These are phyloP conservation scores for Cocos nucifera DNA, from an alignment of 176 grass and related monocot genomes.

Conservation along the genomic window DNA sequence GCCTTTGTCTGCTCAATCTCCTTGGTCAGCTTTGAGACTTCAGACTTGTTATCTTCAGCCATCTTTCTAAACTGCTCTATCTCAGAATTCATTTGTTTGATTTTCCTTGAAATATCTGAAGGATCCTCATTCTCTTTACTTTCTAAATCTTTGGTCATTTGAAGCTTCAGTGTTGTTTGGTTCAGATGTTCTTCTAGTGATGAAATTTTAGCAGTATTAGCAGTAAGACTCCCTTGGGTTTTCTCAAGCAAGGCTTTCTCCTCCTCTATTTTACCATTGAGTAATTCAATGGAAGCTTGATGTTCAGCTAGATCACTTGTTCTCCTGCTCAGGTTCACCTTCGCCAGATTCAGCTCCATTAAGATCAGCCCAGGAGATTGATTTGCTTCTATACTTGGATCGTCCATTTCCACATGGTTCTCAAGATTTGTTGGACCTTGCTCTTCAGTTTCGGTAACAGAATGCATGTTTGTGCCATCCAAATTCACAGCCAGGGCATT, in stretches of 20 bases:
- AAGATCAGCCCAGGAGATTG: conserved; percentile 15
- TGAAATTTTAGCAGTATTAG: conserved; percentile 38
- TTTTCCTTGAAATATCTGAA: conserved; percentile 37
- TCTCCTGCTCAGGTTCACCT: conserved; percentile 38
- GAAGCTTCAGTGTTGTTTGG: conserved; percentile 42
- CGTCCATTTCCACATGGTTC: conserved; percentile 4
- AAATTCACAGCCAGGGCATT: background rate
- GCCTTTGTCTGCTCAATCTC: conserved; percentile 76
- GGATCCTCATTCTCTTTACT: conserved; percentile 35
- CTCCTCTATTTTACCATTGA: conserved; percentile 43
- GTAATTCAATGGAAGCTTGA: conserved; percentile 32
- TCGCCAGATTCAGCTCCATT: conserved; percentile 47
- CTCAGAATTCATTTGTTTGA: conserved; percentile 63
- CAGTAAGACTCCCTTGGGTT: conserved; percentile 41
- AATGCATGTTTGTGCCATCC: background rate
- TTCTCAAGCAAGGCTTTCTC: conserved; percentile 49
- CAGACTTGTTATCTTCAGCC: conserved; percentile 53
- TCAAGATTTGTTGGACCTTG: conserved; percentile 19
- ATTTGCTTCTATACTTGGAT: background rate
- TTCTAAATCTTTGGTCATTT: conserved; percentile 32
- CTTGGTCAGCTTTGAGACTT: conserved; percentile 34
- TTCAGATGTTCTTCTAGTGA: conserved; percentile 55
- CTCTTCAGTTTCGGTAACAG: conserved; percentile 25
- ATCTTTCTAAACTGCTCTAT: conserved; percentile 53
- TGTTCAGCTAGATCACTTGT: conserved; percentile 48